A percentile compares a stretch with the other conserved stretches of the same genome.
These are phyloP conservation scores for Metschnikowia bowlesiae DNA, from an alignment of 805 yeast genomes.

Conservation along the genomic window DNA sequence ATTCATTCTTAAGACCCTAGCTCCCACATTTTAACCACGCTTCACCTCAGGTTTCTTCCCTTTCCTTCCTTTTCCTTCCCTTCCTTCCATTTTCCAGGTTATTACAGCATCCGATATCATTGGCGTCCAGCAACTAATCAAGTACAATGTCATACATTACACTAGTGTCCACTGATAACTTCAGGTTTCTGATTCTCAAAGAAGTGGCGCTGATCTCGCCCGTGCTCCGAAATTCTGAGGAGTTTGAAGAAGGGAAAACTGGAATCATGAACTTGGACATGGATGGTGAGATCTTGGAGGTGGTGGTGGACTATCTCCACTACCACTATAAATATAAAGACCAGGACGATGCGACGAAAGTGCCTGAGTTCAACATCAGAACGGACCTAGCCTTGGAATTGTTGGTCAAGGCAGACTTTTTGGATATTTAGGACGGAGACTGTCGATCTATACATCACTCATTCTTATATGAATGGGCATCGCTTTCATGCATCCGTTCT, in stretches of 20 bases:
- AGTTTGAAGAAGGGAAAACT: slow-evolving; percentile 56
- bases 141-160: slow-evolving; percentile 41
- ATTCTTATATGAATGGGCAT: too few relatives aligned
- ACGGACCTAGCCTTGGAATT: slow-evolving; percentile 91
- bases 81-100: too few relatives aligned
- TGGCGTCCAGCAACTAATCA: too few relatives aligned
- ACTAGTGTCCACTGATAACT: slow-evolving; percentile 69
- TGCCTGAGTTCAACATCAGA: slow-evolving; percentile 87
- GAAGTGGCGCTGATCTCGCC: slow-evolving; percentile 77
- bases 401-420: slow-evolving; percentile 86
- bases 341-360: slow-evolving; percentile 45
- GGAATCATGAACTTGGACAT: slow-evolving; percentile 58
- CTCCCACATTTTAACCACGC: too few relatives aligned
- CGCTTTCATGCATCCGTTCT: too few relatives aligned
- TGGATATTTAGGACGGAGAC: slow-evolving; percentile 44
- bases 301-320: slow-evolving; percentile 80
- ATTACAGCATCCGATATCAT: too few relatives aligned
- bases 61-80: too few relatives aligned
- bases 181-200: slow-evolving; percentile 53
- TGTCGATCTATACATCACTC: too few relatives aligned
- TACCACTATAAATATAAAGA: slow-evolving; percentile 67
- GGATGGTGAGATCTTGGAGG: slow-evolving; percentile 67
- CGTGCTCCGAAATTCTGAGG: slow-evolving; percentile 46
- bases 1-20: too few relatives aligned
- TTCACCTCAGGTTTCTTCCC: too few relatives aligned